Percentiles rank a stretch among this genome's conserved stretches.
Conservation (phyloP, 2,329 filamentous ascomycete genomes). For the Paraphoma sp. region DNA sequence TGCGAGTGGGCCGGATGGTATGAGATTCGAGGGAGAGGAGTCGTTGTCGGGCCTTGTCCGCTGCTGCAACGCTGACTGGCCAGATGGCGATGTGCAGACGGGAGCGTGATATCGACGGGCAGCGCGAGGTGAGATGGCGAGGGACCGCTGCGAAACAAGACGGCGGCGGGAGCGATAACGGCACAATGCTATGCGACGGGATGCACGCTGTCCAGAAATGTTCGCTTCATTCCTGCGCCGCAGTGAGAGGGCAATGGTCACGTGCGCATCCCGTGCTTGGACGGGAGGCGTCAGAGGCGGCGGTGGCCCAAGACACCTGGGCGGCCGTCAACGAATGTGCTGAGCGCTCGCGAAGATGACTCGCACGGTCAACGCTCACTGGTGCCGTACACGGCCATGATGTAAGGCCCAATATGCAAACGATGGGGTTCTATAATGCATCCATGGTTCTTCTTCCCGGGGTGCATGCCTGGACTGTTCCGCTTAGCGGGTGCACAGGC, state of each 20-base stretch:
- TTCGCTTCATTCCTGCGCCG: slow-evolving; percentile 22
- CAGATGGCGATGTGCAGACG: slow-evolving; percentile 25
- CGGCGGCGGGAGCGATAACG: slow-evolving; percentile 1
- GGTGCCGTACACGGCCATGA: background rate
- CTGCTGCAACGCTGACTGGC: slow-evolving; percentile 37
- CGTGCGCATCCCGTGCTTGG: slow-evolving; percentile 11
- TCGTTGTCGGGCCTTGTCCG: slow-evolving; percentile 32
- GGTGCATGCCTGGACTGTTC: background rate
- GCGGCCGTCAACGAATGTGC: background rate
- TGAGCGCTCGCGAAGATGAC: background rate
- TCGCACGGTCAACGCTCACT: background rate
- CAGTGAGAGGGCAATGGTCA: slow-evolving; percentile 19
- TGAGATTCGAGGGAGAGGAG: slow-evolving; percentile 31
- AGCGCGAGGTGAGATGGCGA: slow-evolving; percentile 5
- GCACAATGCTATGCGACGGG: slow-evolving; percentile 2
- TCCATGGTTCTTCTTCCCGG: slow-evolving; percentile 13
- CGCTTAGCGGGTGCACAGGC: slow-evolving; percentile 15
- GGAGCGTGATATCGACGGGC: slow-evolving; percentile 32
- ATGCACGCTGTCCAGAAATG: slow-evolving; percentile 1
- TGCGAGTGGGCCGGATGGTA: slow-evolving; percentile 26
- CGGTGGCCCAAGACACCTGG: slow-evolving; percentile 1
- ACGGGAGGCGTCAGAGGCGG: background rate
- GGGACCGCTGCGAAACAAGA: slow-evolving; percentile 5
- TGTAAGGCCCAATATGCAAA: background rate
- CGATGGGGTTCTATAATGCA: slow-evolving; percentile 7